Base-by-base conservation (phyloP, 768 basidiomycete genomes). In the Trichaptum fuscoviolaceum region DNA sequence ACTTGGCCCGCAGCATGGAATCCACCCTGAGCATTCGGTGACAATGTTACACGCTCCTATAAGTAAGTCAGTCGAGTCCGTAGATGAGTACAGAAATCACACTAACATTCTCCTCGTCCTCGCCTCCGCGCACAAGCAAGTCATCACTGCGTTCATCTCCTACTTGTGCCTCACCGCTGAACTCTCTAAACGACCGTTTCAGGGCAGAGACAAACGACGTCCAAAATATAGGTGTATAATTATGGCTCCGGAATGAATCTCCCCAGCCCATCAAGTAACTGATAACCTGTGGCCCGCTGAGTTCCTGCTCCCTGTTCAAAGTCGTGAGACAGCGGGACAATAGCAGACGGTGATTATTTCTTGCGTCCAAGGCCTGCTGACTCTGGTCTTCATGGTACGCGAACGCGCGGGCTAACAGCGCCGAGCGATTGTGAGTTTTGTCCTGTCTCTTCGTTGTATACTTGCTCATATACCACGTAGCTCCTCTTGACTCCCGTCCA, bases 241-340 rank as follows among this genome's bases (percentile, higher is more conserved):
- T 65, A 63, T 84, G 82, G 0, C 79, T 83, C 0, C 25, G 25
- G 27, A 75, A 79, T 0, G 30, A 36, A 63, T 84, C 79, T 0
- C 78, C 80, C 79, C 78, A 82, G 1, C 78, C 79, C 81, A 83
- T 81, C 0, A 84, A 69, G 59, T 82, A 82, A 0, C 73, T 73
- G 0, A 81, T 74, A 0, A 82, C 77, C 75, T 79, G 76, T 0
- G 78, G 78, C 0, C 70, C 80, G 0, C 75, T 67, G 0, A 80
- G 58, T 58, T 83, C 82, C 65, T 81, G 80, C 59, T 81, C 75
- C 0, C 68, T 57, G 60, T 77, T 82, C 0, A 82, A 66, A 0
- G 73, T 67, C 68, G 82, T 66, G 0, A 75, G 68, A 0, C 79
- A 57, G 0, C 74, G 68, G 42, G 78, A 78, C 0, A 83, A 35